phyloP scores from a whole-genome alignment of 73 alveolate genomes.

The Halteria grandinella region DNA sequence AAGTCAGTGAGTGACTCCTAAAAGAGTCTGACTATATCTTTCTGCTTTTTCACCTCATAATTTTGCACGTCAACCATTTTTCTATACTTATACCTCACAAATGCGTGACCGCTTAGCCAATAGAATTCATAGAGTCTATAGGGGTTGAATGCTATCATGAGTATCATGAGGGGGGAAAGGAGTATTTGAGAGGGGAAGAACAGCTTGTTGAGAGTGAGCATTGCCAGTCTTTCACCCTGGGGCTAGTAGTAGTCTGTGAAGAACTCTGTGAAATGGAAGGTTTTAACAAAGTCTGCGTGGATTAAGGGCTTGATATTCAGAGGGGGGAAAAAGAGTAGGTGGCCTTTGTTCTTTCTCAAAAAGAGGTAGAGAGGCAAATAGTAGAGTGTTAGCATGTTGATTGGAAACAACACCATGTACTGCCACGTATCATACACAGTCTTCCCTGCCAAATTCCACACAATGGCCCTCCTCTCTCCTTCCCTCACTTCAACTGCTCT shows the following conservation, averaged over 20 bases:
- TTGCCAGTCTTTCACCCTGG: background rate
- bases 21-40: background rate
- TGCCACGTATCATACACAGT: background rate
- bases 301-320: background rate
- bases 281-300: background rate
- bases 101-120: background rate
- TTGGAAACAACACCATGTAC: background rate
- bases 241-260: constrained; percentile 12
- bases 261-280: background rate
- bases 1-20: constrained; percentile 18
- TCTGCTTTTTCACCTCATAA: background rate
- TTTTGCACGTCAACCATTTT: background rate
- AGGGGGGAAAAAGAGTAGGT: background rate
- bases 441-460: background rate
- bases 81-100: background rate
- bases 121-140: constrained; percentile 24
- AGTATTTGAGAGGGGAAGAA: background rate
- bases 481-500: background rate
- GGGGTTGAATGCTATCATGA: constrained; percentile 1
- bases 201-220: background rate
- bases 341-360: background rate
- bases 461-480: background rate
- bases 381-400: constrained; percentile 14
- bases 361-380: background rate
- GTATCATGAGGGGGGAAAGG: background rate